phyloP scores from a whole-genome alignment of 2,329 filamentous ascomycete species.

The Zasmidium angulare region DNA sequence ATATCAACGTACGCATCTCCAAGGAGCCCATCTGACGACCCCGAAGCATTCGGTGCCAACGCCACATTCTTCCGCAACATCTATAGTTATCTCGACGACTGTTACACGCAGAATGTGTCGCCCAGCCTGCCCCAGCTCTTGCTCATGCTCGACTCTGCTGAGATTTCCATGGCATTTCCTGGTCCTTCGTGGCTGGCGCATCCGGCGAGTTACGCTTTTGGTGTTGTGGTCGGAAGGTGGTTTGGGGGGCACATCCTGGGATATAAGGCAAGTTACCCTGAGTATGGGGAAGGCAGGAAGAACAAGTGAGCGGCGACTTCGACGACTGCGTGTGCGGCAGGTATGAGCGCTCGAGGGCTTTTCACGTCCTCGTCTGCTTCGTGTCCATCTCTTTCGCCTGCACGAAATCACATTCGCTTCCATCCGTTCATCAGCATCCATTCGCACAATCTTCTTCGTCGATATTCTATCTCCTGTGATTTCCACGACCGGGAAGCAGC shows the following conservation, averaged over 20 bases:
- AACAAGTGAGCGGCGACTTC: not conserved
- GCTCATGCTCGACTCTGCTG: conserved; percentile 29
- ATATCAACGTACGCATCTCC: conserved; percentile 24
- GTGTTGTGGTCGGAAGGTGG: conserved; percentile 29
- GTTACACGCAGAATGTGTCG: conserved; percentile 22
- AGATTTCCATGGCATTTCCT: conserved; percentile 30
- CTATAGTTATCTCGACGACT: conserved; percentile 33
- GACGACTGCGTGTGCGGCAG: not conserved
- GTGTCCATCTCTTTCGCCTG: too few relatives aligned
- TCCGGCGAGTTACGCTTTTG: conserved; percentile 25
- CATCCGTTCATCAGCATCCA: too few relatives aligned
- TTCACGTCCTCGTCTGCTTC: too few relatives aligned
- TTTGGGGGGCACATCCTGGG: conserved; percentile 24
- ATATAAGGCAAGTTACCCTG: conserved; percentile 20
- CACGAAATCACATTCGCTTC: too few relatives aligned
- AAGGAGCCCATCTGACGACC: conserved; percentile 8
- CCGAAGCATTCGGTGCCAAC: conserved; percentile 23
- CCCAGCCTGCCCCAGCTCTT: conserved; percentile 30
- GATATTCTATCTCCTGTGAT: too few relatives aligned
- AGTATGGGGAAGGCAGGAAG: conserved; percentile 18
- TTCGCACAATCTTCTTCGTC: too few relatives aligned
- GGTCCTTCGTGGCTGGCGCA: conserved; percentile 28
- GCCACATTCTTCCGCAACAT: conserved; percentile 33
- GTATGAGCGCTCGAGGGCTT: too few relatives aligned
- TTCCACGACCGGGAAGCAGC: too few relatives aligned